Conservation (phyloP, 169 alveolate genomes). For the Eimeria sp. region DNA sequence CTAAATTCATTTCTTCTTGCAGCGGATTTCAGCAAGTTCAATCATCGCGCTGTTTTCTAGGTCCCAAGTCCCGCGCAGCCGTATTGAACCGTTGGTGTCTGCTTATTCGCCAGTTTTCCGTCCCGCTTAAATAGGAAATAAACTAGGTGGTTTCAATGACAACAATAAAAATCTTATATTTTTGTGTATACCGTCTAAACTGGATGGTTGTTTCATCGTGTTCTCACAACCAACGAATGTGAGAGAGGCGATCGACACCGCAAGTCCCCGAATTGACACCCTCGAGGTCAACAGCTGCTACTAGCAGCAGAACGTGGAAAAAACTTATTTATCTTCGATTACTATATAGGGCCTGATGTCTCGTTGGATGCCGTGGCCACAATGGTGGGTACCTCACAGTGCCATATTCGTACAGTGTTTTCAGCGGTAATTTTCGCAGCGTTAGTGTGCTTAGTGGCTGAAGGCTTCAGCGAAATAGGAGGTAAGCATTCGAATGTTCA, state of each 20-base stretch:
- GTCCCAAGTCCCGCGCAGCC: not conserved
- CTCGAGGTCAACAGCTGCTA: not conserved
- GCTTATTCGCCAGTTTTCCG: not conserved
- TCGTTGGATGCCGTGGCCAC: not conserved
- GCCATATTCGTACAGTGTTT: not conserved
- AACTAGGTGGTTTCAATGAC: not conserved
- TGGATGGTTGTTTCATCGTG: not conserved
- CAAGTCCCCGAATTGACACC: not conserved
- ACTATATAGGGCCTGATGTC: not conserved
- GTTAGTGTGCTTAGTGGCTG: not conserved
- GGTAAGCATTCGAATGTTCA: not conserved
- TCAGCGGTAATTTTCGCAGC: not conserved
- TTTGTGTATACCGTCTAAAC: not conserved
- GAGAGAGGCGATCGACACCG: not conserved
- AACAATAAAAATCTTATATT: not conserved
- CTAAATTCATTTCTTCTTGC: not conserved
- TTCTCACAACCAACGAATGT: not conserved
- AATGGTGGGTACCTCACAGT: conserved; percentile 13
- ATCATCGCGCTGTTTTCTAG: not conserved
- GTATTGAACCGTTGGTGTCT: not conserved
- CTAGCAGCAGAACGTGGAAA: not conserved
- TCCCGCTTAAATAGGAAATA: not conserved
- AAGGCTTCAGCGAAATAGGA: conserved; percentile 4
- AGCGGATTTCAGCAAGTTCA: not conserved
- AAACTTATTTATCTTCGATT: not conserved